Evolutionary conservation across 2,329 filamentous ascomycete genomes (phyloP).

Genomic region (Hymenotorrendiella dingleyae): DNA sequence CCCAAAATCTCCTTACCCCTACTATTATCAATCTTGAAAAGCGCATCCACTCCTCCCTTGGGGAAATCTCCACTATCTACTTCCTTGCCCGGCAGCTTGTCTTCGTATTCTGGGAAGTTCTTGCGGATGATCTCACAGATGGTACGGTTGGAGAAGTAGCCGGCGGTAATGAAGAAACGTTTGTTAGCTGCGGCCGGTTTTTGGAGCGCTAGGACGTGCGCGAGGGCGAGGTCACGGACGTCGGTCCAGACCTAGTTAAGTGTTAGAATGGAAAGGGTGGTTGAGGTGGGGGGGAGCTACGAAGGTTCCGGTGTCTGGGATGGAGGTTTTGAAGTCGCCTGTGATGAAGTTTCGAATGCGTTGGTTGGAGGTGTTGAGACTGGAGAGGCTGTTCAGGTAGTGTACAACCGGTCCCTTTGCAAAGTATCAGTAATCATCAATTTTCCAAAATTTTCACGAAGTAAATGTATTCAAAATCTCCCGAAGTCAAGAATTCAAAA

Average conservation of each 20-base stretch:
- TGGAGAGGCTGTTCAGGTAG: conserved; percentile 55
- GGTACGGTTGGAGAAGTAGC: conserved; percentile 55
- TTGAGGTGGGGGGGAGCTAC: conserved; percentile 1
- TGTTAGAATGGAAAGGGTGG: neutral
- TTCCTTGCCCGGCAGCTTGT: conserved; percentile 38
- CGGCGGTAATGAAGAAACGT: conserved; percentile 58
- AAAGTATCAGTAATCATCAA: neutral
- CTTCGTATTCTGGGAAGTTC: conserved; percentile 47
- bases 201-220: conserved; percentile 55
- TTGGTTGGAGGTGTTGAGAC: conserved; percentile 68
- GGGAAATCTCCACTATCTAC: conserved; percentile 33
- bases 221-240: conserved; percentile 55
- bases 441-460: neutral
- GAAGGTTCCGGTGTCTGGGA: conserved; percentile 52
- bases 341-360: conserved; percentile 58
- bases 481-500: conserved; percentile 14
- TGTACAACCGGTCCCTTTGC: conserved; percentile 60
- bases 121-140: conserved; percentile 50
- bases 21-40: conserved; percentile 51
- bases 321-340: conserved; percentile 52
- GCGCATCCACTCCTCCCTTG: conserved; percentile 35
- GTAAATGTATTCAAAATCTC: neutral
- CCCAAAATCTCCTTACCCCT: conserved; percentile 51
- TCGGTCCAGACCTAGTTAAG: conserved; percentile 47
- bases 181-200: conserved; percentile 51